Conservation (phyloP, 2,329 filamentous ascomycete genomes). For the Septoria linicola region DNA sequence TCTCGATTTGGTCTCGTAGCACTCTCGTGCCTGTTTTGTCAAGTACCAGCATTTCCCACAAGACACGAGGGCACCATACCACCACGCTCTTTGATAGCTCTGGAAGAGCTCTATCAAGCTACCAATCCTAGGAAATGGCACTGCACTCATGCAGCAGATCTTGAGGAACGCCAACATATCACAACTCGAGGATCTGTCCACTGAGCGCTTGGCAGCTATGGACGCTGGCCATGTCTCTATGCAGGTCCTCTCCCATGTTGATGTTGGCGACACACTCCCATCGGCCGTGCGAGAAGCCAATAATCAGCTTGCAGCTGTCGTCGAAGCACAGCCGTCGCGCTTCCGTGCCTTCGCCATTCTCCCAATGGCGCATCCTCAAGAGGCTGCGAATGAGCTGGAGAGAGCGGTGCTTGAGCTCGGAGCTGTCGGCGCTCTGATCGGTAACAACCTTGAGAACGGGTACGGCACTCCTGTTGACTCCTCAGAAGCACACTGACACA, state of each 20-base stretch:
- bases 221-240: constrained; percentile 28
- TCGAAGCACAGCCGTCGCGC: constrained; percentile 22
- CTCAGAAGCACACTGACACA: background rate
- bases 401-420: constrained; percentile 27
- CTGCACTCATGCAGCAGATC: constrained; percentile 18
- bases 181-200: constrained; percentile 21
- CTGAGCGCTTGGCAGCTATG: constrained; percentile 27
- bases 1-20: too few relatives aligned
- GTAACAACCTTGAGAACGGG: constrained; percentile 29
- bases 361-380: too few relatives aligned
- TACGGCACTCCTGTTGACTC: background rate
- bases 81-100: constrained; percentile 23
- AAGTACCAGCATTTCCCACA: too few relatives aligned
- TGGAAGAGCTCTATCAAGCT: constrained; percentile 33
- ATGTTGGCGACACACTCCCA: constrained; percentile 13
- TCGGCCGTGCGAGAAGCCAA: constrained; percentile 26
- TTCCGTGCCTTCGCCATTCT: constrained; percentile 32
- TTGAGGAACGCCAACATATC: constrained; percentile 5
- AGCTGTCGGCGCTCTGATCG: constrained; percentile 34
- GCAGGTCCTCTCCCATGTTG: constrained; percentile 30
- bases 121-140: constrained; percentile 23
- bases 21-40: too few relatives aligned
- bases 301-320: constrained; percentile 26
- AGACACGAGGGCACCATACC: too few relatives aligned
- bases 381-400: constrained; percentile 29